Conservation (phyloP, 495 filamentous ascomycete species). For the Viridothelium virens region DNA sequence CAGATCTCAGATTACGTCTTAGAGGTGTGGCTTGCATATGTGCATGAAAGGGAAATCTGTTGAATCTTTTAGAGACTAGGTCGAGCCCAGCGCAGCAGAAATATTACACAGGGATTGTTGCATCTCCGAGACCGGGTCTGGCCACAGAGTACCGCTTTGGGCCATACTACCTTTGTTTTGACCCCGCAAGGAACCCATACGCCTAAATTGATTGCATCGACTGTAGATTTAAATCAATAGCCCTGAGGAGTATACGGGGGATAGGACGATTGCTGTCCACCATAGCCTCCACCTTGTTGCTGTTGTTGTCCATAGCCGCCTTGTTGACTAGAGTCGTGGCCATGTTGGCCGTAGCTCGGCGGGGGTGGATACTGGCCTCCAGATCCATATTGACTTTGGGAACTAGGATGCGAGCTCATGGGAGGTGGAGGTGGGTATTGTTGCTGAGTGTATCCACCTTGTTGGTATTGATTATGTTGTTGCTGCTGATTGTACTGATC, state of each 20-base stretch:
- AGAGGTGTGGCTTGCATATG: no score
- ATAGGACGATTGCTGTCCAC: conserved; percentile 7
- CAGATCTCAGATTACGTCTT: no score
- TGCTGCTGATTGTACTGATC: conserved; percentile 12
- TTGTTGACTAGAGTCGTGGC: conserved; percentile 1
- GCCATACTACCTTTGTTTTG: no score
- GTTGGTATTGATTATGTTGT: conserved; percentile 7
- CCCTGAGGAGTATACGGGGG: neutral
- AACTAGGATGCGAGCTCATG: conserved; percentile 9
- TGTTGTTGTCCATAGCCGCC: neutral
- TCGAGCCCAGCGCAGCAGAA: conserved; percentile 3
- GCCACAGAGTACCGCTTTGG: no score
- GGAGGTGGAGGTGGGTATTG: conserved; percentile 14
- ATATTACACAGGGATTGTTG: no score
- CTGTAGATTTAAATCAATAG: neutral
- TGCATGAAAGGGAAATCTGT: neutral
- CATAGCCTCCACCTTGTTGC: neutral
- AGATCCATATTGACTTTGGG: conserved; percentile 12
- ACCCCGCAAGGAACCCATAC: neutral
- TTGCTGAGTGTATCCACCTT: conserved; percentile 12
- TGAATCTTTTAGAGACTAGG: neutral
- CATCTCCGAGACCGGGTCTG: no score
- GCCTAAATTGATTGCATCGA: neutral
- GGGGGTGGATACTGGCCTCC: neutral
- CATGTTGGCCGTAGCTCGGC: neutral